Conservation (phyloP, 768 basidiomycete species). For the Nevesoporus exiguus region DNA sequence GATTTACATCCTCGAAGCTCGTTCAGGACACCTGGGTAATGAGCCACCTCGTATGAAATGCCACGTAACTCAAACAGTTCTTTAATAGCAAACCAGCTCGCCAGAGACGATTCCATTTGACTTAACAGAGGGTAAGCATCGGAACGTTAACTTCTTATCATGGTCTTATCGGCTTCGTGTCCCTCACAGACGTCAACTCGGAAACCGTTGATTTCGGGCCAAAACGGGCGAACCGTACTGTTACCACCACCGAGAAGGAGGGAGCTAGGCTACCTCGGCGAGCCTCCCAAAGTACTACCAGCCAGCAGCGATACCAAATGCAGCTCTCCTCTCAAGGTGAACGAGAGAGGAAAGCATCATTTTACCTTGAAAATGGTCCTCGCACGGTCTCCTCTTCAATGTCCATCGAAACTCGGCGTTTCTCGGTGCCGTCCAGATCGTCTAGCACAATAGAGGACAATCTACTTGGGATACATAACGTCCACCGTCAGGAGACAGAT, state of each 20-base stretch:
- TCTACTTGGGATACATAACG: background rate
- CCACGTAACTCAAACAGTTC: background rate
- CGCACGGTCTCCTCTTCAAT: too few species aligned
- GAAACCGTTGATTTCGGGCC: background rate
- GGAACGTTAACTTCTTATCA: background rate
- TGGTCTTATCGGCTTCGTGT: background rate
- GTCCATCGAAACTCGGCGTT: too few species aligned
- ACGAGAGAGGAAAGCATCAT: background rate
- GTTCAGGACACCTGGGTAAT: background rate
- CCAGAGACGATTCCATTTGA: background rate
- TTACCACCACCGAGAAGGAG: background rate
- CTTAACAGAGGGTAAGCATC: background rate
- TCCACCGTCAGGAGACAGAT: slow-evolving; percentile 3
- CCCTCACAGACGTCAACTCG: background rate
- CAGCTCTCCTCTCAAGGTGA: background rate
- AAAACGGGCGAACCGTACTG: background rate
- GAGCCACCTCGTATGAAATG: background rate
- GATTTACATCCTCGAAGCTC: background rate
- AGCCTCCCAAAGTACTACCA: background rate
- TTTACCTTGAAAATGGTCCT: too few species aligned
- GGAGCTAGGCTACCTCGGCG: background rate
- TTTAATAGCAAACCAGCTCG: background rate
- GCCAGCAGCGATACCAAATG: background rate
- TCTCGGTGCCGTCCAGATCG: too few species aligned
- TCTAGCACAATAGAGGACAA: background rate